phyloP scores from a whole-genome alignment of 1,139 yeast genomes.

The Geotrichum klebahnii region DNA sequence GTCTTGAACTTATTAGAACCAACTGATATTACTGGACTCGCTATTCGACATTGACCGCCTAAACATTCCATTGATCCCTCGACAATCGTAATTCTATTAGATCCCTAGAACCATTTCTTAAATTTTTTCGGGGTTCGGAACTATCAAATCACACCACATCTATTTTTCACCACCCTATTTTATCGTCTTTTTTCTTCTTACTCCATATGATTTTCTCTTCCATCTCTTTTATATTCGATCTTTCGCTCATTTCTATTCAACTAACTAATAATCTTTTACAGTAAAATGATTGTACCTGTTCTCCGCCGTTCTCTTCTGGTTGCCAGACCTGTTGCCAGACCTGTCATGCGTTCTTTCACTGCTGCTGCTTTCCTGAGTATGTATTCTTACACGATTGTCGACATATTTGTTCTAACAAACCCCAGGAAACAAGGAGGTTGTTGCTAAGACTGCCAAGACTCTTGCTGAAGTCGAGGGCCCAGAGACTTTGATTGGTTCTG shows the following conservation, averaged over 20 bases:
- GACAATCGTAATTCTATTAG: background rate
- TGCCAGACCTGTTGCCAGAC: slow-evolving; percentile 24
- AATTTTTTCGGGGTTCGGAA: background rate
- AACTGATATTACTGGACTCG: background rate
- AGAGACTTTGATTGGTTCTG: slow-evolving; percentile 81
- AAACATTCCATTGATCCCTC: background rate
- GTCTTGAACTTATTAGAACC: too few species aligned
- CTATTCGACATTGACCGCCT: background rate
- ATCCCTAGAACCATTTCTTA: background rate
- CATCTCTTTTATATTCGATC: background rate
- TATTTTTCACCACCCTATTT: background rate
- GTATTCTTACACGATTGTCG: background rate
- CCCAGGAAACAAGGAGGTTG: slow-evolving; percentile 26
- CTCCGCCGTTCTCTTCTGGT: slow-evolving; percentile 26
- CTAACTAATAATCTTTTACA: background rate
- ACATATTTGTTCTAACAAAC: background rate
- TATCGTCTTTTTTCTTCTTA: background rate
- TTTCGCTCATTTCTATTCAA: background rate
- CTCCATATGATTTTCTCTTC: background rate
- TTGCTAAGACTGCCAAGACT: slow-evolving; percentile 57
- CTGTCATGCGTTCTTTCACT: slow-evolving; percentile 25
- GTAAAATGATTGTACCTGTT: slow-evolving; percentile 25
- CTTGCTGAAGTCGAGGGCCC: slow-evolving; percentile 78
- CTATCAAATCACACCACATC: slow-evolving; percentile 11
- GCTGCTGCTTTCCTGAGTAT: slow-evolving; percentile 20